Evolutionary conservation across 345 rosid genomes (phyloP).

Genomic region (Raphanus sativus): DNA sequence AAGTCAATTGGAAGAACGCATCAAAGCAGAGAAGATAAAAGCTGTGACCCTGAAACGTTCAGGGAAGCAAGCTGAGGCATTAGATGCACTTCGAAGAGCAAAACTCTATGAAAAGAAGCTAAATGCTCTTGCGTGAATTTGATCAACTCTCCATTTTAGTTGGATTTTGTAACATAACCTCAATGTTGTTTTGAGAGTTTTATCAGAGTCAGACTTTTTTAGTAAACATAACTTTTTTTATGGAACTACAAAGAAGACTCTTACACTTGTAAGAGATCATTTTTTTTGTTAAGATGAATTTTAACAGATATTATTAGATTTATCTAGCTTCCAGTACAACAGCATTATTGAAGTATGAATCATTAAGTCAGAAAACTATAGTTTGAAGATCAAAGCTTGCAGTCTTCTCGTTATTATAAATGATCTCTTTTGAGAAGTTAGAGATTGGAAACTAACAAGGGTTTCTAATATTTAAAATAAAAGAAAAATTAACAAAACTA

Average conservation of each 20-base stretch:
- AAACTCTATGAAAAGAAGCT: constrained; percentile 75
- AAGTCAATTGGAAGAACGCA: constrained; percentile 63
- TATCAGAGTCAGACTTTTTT: not conserved
- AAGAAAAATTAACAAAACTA: too few species aligned
- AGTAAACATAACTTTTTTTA: not conserved
- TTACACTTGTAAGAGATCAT: too few species aligned
- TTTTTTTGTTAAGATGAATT: too few species aligned
- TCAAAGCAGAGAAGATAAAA: constrained; percentile 76
- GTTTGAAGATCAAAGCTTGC: too few species aligned
- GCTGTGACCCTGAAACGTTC: constrained; percentile 76
- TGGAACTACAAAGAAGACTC: not conserved
- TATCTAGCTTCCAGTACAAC: too few species aligned
- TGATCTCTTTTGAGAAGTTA: too few species aligned
- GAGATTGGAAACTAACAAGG: too few species aligned
- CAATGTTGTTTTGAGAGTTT: not conserved
- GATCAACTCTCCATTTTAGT: constrained; percentile 2
- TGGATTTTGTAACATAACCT: not conserved
- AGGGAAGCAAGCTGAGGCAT: constrained; percentile 89
- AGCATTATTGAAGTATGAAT: too few species aligned
- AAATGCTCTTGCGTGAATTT: constrained; percentile 43
- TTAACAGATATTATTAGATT: too few species aligned
- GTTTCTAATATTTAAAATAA: too few species aligned
- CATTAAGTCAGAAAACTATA: too few species aligned
- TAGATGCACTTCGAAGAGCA: constrained; percentile 80
- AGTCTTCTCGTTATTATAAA: too few species aligned